Evolutionary conservation across 129 eudicot genomes (phyloP), one percentile per base, ranked within the genome.

Genomic region (Logfia minima): DNA sequence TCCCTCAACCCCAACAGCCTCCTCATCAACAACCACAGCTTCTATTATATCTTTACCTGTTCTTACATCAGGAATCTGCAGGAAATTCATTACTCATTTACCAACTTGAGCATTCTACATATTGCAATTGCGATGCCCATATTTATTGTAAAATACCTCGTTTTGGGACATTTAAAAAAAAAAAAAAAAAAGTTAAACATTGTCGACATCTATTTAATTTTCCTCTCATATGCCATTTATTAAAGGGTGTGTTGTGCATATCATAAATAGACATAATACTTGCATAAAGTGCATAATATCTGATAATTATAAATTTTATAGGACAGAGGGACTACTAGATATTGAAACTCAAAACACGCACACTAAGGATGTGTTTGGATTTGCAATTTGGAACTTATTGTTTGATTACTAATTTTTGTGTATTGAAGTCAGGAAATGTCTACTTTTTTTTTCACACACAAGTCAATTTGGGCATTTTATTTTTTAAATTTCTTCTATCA

Each of bases 51-150:
- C 89, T 64, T 89, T 88, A 11, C 94, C 99, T 3, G 87, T 91
- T 83, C 96, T 89, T 72, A 68, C 93, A 83, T 95, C 99, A 35
- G 99, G 99, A 81, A 95, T 95, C 99, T 95, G 94, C 87, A 87
- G 55, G 5, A 68, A 55, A 73, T 68, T 52, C 63, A 60, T 23
- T 4, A 22, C 75, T 14, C 11, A 29, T 26, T 41, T 41, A 3
- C 39, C 68, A 65, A 26, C 32, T 68, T 55, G 26, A 68, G 14
- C 64, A 70, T 28, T 60, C 45, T 28, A 70, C 32, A 18, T 29
- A 39, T 6, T 13, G 19, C 28, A 73, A 21, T 73, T 55, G 19
- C 32, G 48, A 56, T 72, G 66, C 68, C 67, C 32, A 23, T 2
- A 29, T 14, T 29, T 4, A 13, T 29, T 63, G 17, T 16, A 24